A percentile compares a stretch with the other conserved stretches of the same genome.
Conservation (phyloP, 1,139 yeast genomes). For the Candida albicans region DNA sequence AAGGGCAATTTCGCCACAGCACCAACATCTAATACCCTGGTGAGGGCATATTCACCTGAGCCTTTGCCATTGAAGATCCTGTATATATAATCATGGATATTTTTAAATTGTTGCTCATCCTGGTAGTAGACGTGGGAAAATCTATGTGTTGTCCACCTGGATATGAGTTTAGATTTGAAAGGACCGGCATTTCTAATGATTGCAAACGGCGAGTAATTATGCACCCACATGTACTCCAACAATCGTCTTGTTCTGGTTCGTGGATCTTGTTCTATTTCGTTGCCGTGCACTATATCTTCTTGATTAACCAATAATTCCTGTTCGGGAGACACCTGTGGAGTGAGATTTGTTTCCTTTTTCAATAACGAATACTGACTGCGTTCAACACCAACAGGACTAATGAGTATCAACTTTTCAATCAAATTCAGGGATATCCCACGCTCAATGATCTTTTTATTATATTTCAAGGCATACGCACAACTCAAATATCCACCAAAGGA, state of each 20-base stretch:
- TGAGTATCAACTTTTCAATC: conserved; percentile 40
- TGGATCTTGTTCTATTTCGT: conserved; percentile 12
- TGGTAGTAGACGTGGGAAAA: conserved; percentile 34
- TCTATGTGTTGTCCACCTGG: conserved; percentile 44
- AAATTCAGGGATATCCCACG: conserved; percentile 21
- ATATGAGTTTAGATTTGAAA: conserved; percentile 34
- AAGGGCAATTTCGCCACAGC: conserved; percentile 46
- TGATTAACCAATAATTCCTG: conserved; percentile 32
- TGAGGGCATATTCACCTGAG: conserved; percentile 48
- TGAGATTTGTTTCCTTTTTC: conserved; percentile 17
- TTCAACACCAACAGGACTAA: conserved; percentile 51
- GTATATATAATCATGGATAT: conserved; percentile 44
- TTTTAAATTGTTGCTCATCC: conserved; percentile 33
- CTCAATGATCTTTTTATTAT: conserved; percentile 38
- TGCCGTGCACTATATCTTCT: conserved; percentile 24
- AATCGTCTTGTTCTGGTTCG: conserved; percentile 23
- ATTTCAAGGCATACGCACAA: conserved; percentile 71
- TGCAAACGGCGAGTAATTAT: conserved; percentile 40
- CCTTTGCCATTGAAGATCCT: conserved; percentile 43
- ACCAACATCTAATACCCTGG: conserved; percentile 40
- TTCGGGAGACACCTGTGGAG: conserved; percentile 19
- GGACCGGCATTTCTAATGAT: conserved; percentile 40
- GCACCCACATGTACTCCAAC: conserved; percentile 35
- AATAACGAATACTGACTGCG: conserved; percentile 34
- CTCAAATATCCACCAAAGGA: conserved; percentile 92